These are phyloP conservation scores for Craspedostauros australis DNA, from an alignment of 108 stramenopile genomes.

Conservation along the genomic window DNA sequence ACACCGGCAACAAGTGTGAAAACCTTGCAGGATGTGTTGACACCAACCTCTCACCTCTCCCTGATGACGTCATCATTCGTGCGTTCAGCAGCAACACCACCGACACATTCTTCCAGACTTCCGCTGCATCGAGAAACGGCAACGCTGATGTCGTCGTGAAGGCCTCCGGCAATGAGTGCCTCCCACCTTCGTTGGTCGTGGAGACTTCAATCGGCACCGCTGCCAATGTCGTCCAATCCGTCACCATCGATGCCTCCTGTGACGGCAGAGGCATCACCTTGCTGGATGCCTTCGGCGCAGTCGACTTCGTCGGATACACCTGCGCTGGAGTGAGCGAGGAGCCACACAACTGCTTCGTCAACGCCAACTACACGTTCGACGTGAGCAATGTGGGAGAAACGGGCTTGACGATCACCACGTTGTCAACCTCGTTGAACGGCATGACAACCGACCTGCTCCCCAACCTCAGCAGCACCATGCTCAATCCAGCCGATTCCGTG, in stretches of 20 bases:
- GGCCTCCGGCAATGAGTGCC: constrained; percentile 2
- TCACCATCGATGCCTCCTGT: constrained; percentile 13
- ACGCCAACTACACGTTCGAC: constrained; percentile 5
- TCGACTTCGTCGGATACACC: constrained; percentile 21
- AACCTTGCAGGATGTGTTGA: neutral
- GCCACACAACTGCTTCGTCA: constrained; percentile 12
- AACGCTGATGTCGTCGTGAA: neutral
- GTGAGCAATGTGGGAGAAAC: constrained; percentile 16
- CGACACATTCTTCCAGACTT: neutral
- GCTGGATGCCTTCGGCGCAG: constrained; percentile 7
- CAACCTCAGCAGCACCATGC: too few relatives aligned
- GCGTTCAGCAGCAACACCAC: neutral
- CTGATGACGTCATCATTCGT: constrained; percentile 8
- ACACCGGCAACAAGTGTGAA: constrained; percentile 10
- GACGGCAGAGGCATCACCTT: constrained; percentile 14
- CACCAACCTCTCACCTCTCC: neutral
- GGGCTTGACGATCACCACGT: too few relatives aligned
- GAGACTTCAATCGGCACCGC: neutral
- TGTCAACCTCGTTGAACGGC: too few relatives aligned
- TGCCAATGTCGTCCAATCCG: constrained; percentile 2
- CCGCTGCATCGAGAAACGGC: neutral
- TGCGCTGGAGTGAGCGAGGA: constrained; percentile 9
- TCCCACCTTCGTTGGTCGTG: constrained; percentile 14
- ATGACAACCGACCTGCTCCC: too few relatives aligned
- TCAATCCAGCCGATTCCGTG: too few relatives aligned